Evolutionary conservation across 495 filamentous ascomycete genomes (phyloP), one percentile per base, ranked within the genome.

Genomic region (Immersiella caudata): DNA sequence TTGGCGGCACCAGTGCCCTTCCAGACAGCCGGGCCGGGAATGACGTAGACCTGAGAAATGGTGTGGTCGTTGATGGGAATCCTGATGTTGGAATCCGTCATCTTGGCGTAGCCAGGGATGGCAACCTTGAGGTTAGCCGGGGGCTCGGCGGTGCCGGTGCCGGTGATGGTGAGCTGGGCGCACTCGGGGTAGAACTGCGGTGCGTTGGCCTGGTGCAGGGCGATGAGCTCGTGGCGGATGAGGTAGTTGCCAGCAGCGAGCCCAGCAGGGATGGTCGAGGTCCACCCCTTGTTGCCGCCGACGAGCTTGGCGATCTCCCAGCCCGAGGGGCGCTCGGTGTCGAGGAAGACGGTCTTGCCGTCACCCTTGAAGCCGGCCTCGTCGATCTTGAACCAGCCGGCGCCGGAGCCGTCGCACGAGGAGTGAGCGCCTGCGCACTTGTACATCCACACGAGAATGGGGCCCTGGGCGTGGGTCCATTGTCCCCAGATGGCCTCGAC

Each of bases 141-240:
- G 3, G 85, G 85, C 51, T 71, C 61, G 0, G 75, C 79, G 21
- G 74, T 79, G 52, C 85, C 85, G 27, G 78, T 78, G 29, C 85
- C 85, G 26, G 79, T 81, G 58, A 88, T 79, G 33, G 72, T 77
- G 67, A 88, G 66, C 76, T 86, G 85, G 0, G 85, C 85, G 66
- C 85, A 88, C 74, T 88, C 85, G 62, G 85, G 81, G 77, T 88
- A 88, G 73, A 86, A 88, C 74, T 88, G 85, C 0, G 85, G 85
- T 6, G 83, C 79, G 71, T 87, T 85, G 50, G 84, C 83, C 72
- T 87, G 85, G 71, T 88, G 85, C 21, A 87, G 83, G 35, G 85
- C 85, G 50, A 88, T 77, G 66, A 87, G 71, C 75, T 88, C 86
- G 76, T 88, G 86, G 67, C 85, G 79, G 73, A 87, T 83, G 65